These are phyloP conservation scores for Moelleriella libera DNA, from an alignment of 2,329 filamentous ascomycete species.

Conservation along the genomic window DNA sequence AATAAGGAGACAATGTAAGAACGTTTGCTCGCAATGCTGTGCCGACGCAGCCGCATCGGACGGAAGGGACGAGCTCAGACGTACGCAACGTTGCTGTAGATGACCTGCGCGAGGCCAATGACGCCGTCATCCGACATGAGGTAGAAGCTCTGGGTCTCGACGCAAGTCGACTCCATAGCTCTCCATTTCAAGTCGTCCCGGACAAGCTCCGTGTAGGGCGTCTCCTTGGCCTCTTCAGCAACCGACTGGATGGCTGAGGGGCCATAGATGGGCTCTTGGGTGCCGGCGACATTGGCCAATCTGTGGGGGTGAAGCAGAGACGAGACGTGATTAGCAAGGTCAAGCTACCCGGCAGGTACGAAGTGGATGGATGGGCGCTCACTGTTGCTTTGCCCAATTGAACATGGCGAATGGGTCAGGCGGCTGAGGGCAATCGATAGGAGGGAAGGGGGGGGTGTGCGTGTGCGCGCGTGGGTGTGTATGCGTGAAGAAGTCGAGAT, in stretches of 20 bases:
- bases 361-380: constrained; percentile 20
- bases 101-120: constrained; percentile 72
- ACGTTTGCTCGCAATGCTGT: not conserved
- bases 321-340: constrained; percentile 2
- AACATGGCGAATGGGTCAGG: constrained; percentile 45
- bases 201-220: constrained; percentile 65
- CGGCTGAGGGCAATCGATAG: not conserved
- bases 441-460: not conserved
- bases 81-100: constrained; percentile 95
- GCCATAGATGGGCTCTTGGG: constrained; percentile 91
- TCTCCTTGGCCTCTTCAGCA: constrained; percentile 62
- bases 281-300: constrained; percentile 74
- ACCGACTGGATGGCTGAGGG: constrained; percentile 78
- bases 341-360: not conserved
- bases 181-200: constrained; percentile 74
- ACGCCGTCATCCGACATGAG: constrained; percentile 66
- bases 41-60: not conserved
- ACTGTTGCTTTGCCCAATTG: constrained; percentile 92
- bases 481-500: not conserved
- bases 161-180: constrained; percentile 67
- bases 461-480: not conserved
- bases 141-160: constrained; percentile 95
- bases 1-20: not conserved
- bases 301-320: constrained; percentile 19
- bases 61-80: constrained; percentile 13